Base-by-base conservation (phyloP, 2,329 filamentous ascomycete genomes). In the Pleoardoris graminearum region DNA sequence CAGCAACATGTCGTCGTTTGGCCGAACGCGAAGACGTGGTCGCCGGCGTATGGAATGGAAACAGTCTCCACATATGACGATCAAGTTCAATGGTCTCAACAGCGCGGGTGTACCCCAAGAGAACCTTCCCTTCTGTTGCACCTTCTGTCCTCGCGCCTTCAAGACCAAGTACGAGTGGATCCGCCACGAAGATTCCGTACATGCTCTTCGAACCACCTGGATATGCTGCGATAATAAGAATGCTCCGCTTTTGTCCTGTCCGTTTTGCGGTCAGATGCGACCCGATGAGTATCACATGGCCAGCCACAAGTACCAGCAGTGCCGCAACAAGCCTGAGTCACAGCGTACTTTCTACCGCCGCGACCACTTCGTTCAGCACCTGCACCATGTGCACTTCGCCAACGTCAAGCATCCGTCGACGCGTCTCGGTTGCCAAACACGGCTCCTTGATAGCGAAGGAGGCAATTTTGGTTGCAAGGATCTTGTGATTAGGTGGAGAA, bases 121-220 rank as follows among this genome's bases (percentile, higher is more conserved):
- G 43, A 65, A 70, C n/a, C 54, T 72, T 2, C 64, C 68, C 6
- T 73, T 71, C 53, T 70, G 67, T 42, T 73, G 70, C 48, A 73
- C 70, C 1, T 73, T 72, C 44, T 73, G 70, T 39, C 66, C 66
- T 3, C 60, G 68, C 30, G 66, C 70, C 2, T 73, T 72, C 59
- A 69, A 68, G 36, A 70, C 68, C 3, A 73, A 72, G 32, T 72
- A 72, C 39, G 68, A 71, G 53, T 73, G 70, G 70, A 60, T 69
- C n/a, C 63, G 70, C 6, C 70, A 73, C 35, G 70, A 72, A 52
- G 69, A 73, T 38, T 72, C 69, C 1, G 69, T 71, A 4, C 70
- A 73, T 39, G 70, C 67, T 11, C 65, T 72, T n/a, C 66, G 68
- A 11, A 73, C 69, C 4, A 73, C 70, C 3, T 73, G 69, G 69